phyloP scores from a whole-genome alignment of 2,329 filamentous ascomycete genomes.

The Gaeumannomyces sp. region DNA sequence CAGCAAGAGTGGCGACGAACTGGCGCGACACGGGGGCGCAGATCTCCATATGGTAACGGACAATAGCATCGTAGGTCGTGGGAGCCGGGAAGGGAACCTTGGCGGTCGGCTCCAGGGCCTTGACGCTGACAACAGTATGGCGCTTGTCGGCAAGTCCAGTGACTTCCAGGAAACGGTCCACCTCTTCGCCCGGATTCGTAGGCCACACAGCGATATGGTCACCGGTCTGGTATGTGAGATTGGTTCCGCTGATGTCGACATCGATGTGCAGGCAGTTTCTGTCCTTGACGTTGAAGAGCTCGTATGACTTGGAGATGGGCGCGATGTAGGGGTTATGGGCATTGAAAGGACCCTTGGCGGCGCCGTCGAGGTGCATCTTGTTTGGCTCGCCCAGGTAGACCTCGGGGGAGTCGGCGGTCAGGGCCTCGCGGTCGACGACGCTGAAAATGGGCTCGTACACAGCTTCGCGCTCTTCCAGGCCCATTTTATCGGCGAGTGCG shows the following conservation, averaged over 20 bases:
- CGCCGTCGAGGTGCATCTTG: constrained; percentile 86
- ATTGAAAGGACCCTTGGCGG: constrained; percentile 83
- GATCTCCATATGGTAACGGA: constrained; percentile 95
- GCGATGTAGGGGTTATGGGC: constrained; percentile 96
- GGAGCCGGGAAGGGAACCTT: constrained; percentile 97
- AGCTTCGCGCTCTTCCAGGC: constrained; percentile 88
- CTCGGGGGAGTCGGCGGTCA: constrained; percentile 67
- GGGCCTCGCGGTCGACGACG: constrained; percentile 67
- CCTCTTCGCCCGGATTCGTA: constrained; percentile 86
- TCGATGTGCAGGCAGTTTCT: constrained; percentile 97
- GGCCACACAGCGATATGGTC: constrained; percentile 98
- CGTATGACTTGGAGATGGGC: constrained; percentile 82
- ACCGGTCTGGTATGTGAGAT: constrained; percentile 88
- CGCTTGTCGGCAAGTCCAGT: constrained; percentile 72
- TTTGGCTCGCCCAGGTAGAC: constrained; percentile 97
- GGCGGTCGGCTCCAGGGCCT: constrained; percentile 86
- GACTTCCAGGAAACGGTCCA: constrained; percentile 79
- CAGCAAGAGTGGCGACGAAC: constrained; percentile 78
- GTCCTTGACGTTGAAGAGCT: constrained; percentile 83
- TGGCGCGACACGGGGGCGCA: constrained; percentile 94
- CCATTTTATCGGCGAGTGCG: constrained; percentile 75
- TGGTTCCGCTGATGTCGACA: constrained; percentile 82
- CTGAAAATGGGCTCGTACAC: constrained; percentile 91
- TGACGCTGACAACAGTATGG: constrained; percentile 77
- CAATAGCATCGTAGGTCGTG: constrained; percentile 89